Conservation (phyloP, 495 filamentous ascomycete genomes). For the Penicillium crystallinum region DNA sequence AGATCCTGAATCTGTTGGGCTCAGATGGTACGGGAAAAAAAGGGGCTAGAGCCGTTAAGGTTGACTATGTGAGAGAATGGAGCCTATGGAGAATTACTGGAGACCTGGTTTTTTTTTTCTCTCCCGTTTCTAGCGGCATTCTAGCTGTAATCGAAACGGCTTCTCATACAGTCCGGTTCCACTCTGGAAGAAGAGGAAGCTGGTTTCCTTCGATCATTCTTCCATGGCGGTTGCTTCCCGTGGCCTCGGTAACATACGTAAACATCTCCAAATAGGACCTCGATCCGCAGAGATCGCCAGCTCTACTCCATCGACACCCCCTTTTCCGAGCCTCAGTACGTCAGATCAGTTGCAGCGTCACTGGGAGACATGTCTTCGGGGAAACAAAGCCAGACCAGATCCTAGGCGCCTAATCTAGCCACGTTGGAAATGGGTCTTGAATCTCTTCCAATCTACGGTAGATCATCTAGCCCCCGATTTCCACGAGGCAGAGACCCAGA, state of each 20-base stretch:
- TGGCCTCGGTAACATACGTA: background rate
- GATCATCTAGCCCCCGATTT: constrained; percentile 6
- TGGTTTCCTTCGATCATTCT: background rate
- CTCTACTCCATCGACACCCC: background rate
- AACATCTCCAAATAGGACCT: background rate
- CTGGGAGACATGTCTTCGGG: too few species aligned
- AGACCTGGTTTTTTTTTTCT: constrained; percentile 1
- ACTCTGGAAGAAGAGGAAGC: constrained; percentile 23
- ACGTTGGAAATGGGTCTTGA: constrained; percentile 3
- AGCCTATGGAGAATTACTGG: background rate
- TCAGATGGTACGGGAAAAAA: constrained; percentile 9
- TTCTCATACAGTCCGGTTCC: constrained; percentile 13
- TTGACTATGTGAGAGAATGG: constrained; percentile 5
- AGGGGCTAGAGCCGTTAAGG: constrained; percentile 10
- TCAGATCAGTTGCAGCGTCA: too few species aligned
- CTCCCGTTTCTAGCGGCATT: constrained; percentile 29
- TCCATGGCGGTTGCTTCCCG: background rate
- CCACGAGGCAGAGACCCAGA: constrained; percentile 6
- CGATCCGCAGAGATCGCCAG: background rate
- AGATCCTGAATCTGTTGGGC: constrained; percentile 1
- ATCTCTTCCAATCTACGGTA: background rate
- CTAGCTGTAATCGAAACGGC: constrained; percentile 26
- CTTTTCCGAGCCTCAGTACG: background rate
- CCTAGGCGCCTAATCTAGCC: background rate
- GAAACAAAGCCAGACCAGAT: background rate